Evolutionary conservation across 371 early-diverging fungal species (phyloP), one percentile per base, ranked within the genome.

Genomic region (Rhizomucor pusillus): DNA sequence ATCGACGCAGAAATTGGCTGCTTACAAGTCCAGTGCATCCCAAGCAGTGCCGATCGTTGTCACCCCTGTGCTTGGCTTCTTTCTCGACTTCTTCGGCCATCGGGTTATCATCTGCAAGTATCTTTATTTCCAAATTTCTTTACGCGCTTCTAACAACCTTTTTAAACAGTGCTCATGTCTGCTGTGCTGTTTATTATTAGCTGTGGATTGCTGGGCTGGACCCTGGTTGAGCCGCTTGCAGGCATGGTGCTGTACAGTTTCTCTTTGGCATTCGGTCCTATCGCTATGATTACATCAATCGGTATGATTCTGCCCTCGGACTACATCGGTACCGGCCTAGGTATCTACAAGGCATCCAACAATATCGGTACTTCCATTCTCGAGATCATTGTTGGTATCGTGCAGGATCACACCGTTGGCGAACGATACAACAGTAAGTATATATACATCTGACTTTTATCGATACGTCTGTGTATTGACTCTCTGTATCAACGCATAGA

Each of bases 281-380:
- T 81, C 59, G 50, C 71, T 1, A 73, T 79, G 73, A 75, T 75
- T 29, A 75, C 82, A 3, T 65, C 78, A 0, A 75, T 81, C 33
- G 74, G 77, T 45, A 69, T 81, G 69, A 46, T 77, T 16, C 48
- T 79, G 14, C 78, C 76, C 7, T 64, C 73, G 7, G 69, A 73
- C n/a, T 69, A 71, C 39, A 76, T 77, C 44, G 82, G 82, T 51
- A 81, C 79, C 43, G 79, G 77, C 48, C 51, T 81, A n/a, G 79
- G 82, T 44, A 56, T 81, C 25, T 73, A 74, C 58, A 79, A 79
- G 59, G 55, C 65, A 34, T 61, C 67, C 13, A 74, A 72, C 41
- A 81, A 77, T 44, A 59, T 79, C 43, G 82, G 77, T 23, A 66
- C 73, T 14, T 56, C 78, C 12, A 75, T 81, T 46, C 51, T 81